Percentiles rank a stretch among this genome's conserved stretches.
These are phyloP conservation scores for Ramalina peruviana DNA, from an alignment of 495 filamentous ascomycete genomes.

Conservation along the genomic window DNA sequence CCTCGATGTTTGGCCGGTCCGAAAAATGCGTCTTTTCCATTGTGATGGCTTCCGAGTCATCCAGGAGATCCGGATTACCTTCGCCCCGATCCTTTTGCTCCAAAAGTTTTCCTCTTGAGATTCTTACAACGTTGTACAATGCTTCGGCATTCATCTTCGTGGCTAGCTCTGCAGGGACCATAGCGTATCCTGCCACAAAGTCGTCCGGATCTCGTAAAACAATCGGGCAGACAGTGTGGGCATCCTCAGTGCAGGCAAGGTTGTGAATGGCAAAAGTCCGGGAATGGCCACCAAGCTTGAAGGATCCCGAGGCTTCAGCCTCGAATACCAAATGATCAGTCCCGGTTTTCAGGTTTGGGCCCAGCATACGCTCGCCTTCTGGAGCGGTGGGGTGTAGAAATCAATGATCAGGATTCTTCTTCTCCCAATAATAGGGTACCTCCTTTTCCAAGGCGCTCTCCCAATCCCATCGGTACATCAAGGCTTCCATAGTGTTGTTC, in stretches of 20 bases:
- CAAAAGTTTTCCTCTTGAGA: slow-evolving; percentile 1
- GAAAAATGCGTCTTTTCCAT: slow-evolving; percentile 6
- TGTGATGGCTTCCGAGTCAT: slow-evolving; percentile 4
- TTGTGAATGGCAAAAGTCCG: not conserved
- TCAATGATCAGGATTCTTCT: not conserved
- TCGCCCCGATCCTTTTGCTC: slow-evolving; percentile 8
- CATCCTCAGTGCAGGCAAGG: slow-evolving; percentile 2
- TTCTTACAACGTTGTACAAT: slow-evolving; percentile 2
- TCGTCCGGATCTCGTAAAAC: not conserved
- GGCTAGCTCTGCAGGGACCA: slow-evolving; percentile 7
- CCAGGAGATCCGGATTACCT: slow-evolving; percentile 9
- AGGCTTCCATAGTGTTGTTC: not conserved
- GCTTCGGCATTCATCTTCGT: not conserved
- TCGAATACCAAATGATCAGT: slow-evolving; percentile 8
- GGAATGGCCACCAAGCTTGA: slow-evolving; percentile 4
- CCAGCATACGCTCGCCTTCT: slow-evolving; percentile 1
- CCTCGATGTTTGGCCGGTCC: slow-evolving; percentile 1
- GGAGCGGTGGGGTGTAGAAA: slow-evolving; percentile 13
- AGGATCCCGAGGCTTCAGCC: slow-evolving; percentile 1
- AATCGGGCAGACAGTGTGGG: slow-evolving; percentile 6
- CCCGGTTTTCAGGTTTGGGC: slow-evolving; percentile 2
- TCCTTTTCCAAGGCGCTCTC: slow-evolving; percentile 1
- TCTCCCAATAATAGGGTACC: slow-evolving; percentile 8
- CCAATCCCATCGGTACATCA: slow-evolving; percentile 7
- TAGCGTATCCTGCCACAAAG: slow-evolving; percentile 7